Percentiles rank a stretch among this genome's conserved stretches.
phyloP scores from a whole-genome alignment of 2,329 filamentous ascomycete genomes.

The Fusarium sp. region DNA sequence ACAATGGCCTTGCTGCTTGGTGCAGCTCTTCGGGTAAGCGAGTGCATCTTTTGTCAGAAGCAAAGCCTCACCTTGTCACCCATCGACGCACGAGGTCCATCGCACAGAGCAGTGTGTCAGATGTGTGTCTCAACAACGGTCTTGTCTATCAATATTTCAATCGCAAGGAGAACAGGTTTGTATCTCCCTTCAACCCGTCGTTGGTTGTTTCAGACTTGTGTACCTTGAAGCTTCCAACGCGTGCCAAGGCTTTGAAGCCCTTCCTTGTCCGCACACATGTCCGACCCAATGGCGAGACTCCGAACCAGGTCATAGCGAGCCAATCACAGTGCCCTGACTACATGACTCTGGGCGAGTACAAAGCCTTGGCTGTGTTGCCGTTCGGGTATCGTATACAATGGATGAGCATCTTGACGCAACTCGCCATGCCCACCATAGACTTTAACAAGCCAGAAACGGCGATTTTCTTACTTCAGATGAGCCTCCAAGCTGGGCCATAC shows the following conservation, averaged over 20 bases:
- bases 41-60: constrained; percentile 39
- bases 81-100: constrained; percentile 23
- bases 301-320: constrained; percentile 68
- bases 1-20: constrained; percentile 20
- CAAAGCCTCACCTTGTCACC: constrained; percentile 37
- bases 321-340: constrained; percentile 63
- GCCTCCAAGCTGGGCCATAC: constrained; percentile 38
- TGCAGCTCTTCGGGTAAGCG: background rate
- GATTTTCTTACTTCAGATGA: constrained; percentile 42
- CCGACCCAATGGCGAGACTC: constrained; percentile 31
- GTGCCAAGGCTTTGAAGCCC: constrained; percentile 16
- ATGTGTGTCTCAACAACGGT: constrained; percentile 48
- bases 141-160: constrained; percentile 45
- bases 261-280: constrained; percentile 32
- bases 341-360: constrained; percentile 69
- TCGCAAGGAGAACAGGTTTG: background rate
- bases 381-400: constrained; percentile 40
- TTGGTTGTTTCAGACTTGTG: constrained; percentile 14
- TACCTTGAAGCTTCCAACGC: constrained; percentile 33
- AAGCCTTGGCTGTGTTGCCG: constrained; percentile 51
- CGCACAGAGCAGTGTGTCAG: background rate
- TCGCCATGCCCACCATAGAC: constrained; percentile 43
- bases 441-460: constrained; percentile 46
- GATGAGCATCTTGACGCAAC: constrained; percentile 43
- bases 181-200: background rate